Conservation (phyloP, 202 grass and related monocot species). For the Hordeum pubiflorum region DNA sequence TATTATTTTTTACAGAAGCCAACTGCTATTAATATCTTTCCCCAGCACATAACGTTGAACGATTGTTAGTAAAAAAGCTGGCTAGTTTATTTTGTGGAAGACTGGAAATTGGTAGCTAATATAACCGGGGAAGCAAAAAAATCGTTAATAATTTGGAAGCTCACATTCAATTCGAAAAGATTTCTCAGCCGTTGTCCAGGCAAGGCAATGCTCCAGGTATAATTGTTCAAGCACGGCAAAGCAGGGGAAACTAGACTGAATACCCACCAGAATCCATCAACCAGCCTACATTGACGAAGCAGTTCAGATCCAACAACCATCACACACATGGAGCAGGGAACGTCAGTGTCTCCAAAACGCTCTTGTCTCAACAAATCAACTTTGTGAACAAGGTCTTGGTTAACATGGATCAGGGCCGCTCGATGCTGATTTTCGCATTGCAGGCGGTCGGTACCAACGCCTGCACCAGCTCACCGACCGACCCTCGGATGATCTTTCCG, state of each 20-base stretch:
- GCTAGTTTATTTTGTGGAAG: too few relatives aligned
- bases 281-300: too few relatives aligned
- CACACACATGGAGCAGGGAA: not conserved
- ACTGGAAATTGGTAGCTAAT: too few relatives aligned
- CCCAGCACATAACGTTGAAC: too few relatives aligned
- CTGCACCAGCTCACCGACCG: not conserved
- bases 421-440: not conserved
- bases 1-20: too few relatives aligned
- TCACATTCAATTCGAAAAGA: not conserved
- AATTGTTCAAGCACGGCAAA: not conserved
- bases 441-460: not conserved
- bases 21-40: too few relatives aligned
- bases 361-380: not conserved
- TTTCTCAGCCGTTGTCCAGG: not conserved
- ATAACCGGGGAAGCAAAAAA: too few relatives aligned
- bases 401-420: not conserved
- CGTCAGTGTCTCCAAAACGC: not conserved
- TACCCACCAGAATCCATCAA: not conserved
- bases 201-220: not conserved
- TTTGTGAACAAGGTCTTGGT: not conserved
- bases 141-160: not conserved
- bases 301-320: not conserved
- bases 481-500: not conserved
- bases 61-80: too few relatives aligned
- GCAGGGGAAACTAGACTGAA: not conserved